phyloP scores from a whole-genome alignment of 345 rosid species.

The Eutrema yunnanense region DNA sequence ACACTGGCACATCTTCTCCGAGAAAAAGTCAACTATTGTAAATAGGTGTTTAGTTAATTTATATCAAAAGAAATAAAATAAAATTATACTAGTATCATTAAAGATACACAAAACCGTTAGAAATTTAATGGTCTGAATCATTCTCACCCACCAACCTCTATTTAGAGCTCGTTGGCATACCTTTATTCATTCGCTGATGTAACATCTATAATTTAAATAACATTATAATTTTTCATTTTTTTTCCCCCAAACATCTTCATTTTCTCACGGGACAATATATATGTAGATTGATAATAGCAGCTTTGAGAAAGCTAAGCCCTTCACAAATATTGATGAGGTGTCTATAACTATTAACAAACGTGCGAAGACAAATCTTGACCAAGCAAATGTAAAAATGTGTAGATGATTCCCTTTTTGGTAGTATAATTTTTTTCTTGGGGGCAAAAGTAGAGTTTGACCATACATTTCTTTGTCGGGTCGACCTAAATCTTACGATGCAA shows the following conservation, averaged over 20 bases:
- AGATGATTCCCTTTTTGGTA: constrained; percentile 5
- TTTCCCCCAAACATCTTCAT: not conserved
- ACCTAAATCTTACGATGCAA: not conserved
- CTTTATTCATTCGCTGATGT: constrained; percentile 14
- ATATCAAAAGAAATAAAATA: not conserved
- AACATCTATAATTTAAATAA: not conserved
- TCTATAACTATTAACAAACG: not conserved
- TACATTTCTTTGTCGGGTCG: constrained; percentile 10
- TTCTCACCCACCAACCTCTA: constrained; percentile 18
- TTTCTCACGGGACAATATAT: not conserved
- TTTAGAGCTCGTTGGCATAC: constrained; percentile 19
- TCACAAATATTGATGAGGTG: not conserved
- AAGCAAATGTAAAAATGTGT: not conserved
- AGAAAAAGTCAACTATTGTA: too few species aligned
- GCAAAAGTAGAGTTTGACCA: constrained; percentile 18
- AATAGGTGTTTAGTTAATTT: too few species aligned
- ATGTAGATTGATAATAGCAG: not conserved
- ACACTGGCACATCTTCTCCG: not conserved
- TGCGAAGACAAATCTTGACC: not conserved
- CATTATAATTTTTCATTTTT: not conserved
- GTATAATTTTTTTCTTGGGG: not conserved
- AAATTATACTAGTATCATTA: not conserved
- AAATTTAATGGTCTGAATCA: constrained; percentile 19
- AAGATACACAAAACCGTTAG: constrained; percentile 18
- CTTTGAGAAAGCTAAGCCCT: not conserved